phyloP scores from a whole-genome alignment of 2,329 filamentous ascomycete genomes.

The Pseudogymnoascus destructans region DNA sequence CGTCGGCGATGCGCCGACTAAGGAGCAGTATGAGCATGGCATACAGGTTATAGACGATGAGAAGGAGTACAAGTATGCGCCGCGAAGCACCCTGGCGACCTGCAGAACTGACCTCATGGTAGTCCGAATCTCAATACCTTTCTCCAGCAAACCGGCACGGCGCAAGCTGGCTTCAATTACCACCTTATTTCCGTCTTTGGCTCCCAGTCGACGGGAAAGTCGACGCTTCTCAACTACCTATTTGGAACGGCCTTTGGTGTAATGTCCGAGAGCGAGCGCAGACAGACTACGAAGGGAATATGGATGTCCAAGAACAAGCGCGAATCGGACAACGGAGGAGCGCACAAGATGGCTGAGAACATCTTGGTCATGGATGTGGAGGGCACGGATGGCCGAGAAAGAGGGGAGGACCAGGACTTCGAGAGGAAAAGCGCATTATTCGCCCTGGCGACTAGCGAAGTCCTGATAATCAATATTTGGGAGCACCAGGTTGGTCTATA shows the following conservation, averaged over 20 bases:
- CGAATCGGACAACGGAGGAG: conserved; percentile 34
- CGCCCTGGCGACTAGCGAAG: conserved; percentile 91
- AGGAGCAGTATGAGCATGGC: conserved; percentile 72
- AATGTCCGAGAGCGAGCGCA: conserved; percentile 88
- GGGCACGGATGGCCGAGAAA: conserved; percentile 88
- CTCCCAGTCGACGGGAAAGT: conserved; percentile 97
- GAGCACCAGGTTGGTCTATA: conserved; percentile 97
- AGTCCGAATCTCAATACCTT: conserved; percentile 73
- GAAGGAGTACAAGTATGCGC: conserved; percentile 84
- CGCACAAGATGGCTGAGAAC: conserved; percentile 75
- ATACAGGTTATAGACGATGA: conserved; percentile 95
- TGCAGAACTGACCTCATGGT: conserved; percentile 13
- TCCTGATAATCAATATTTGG: conserved; percentile 98
- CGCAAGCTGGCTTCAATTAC: conserved; percentile 93
- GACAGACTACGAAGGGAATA: conserved; percentile 97
- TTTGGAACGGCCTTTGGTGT: conserved; percentile 95
- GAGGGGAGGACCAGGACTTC: conserved; percentile 97
- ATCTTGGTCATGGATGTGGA: conserved; percentile 99
- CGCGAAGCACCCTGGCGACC: conserved; percentile 6
- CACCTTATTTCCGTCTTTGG: conserved; percentile 98
- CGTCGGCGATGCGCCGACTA: conserved; percentile 51
- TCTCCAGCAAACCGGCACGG: conserved; percentile 64
- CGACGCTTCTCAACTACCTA: conserved; percentile 86
- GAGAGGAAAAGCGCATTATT: conserved; percentile 97
- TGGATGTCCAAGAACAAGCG: conserved; percentile 98